A percentile compares a stretch with the other conserved stretches of the same genome.
Evolutionary conservation across 2,329 filamentous ascomycete species (phyloP).

Genomic region (Purpureocillium lavendulum): DNA sequence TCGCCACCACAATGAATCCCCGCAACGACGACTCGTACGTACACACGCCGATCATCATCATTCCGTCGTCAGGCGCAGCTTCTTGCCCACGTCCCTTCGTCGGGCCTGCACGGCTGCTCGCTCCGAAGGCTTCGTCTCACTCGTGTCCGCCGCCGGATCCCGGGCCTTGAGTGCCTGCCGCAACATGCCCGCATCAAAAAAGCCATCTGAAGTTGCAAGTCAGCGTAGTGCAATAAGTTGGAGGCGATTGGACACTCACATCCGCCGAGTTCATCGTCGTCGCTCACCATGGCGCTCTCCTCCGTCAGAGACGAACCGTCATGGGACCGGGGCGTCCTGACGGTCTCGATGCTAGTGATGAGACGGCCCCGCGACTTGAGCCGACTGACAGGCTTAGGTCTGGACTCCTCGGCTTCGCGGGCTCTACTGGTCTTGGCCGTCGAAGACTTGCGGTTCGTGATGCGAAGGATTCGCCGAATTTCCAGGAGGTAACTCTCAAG

Average conservation of each 20-base stretch:
- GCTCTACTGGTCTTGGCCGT: slow-evolving; percentile 38
- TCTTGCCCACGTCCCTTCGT: slow-evolving; percentile 66
- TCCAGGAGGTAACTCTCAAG: slow-evolving; percentile 87
- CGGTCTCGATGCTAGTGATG: slow-evolving; percentile 50
- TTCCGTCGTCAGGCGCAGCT: slow-evolving; percentile 40
- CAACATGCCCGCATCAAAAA: slow-evolving; percentile 96
- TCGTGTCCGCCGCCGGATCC: slow-evolving; percentile 42
- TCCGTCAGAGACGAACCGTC: slow-evolving; percentile 55
- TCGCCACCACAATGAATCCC: no score
- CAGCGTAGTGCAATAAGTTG: slow-evolving; percentile 10
- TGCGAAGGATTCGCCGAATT: slow-evolving; percentile 73
- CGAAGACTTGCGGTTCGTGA: slow-evolving; percentile 45
- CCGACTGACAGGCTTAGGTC: slow-evolving; percentile 32
- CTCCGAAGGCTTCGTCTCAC: slow-evolving; percentile 47
- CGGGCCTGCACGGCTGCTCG: slow-evolving; percentile 49
- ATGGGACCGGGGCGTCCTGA: slow-evolving; percentile 28
- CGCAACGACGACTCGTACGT: no score
- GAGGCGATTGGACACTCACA: slow-evolving; percentile 54
- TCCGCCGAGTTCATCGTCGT: slow-evolving; percentile 84
- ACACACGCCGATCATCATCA: slow-evolving; percentile 2
- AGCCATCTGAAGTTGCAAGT: slow-evolving; percentile 61
- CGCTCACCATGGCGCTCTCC: slow-evolving; percentile 65
- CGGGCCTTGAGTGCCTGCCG: slow-evolving; percentile 76
- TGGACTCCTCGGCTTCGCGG: slow-evolving; percentile 39
- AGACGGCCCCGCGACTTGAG: slow-evolving; percentile 66